A percentile compares a stretch with the other conserved stretches of the same genome.
Conservation (phyloP, 768 basidiomycete genomes). For the Boletus rufocinnamomeus region DNA sequence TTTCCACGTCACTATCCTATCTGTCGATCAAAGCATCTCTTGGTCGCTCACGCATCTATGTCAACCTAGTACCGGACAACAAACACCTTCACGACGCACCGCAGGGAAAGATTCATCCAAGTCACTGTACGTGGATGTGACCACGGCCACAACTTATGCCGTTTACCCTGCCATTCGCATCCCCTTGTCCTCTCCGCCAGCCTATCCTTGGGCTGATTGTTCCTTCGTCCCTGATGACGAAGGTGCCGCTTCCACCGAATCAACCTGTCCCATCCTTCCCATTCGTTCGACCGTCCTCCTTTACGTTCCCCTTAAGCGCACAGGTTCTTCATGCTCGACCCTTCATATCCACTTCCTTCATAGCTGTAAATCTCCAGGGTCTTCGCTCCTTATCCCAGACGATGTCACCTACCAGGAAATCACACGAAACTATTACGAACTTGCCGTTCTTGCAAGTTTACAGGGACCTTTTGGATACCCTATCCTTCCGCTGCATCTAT, state of each 20-base stretch:
- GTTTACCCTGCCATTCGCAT: conserved; percentile 45
- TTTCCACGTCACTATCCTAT: conserved; percentile 60
- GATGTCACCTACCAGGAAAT: conserved; percentile 52
- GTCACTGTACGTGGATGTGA: conserved; percentile 36
- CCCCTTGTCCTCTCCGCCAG: conserved; percentile 43
- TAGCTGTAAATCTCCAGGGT: conserved; percentile 43
- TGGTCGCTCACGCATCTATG: conserved; percentile 55
- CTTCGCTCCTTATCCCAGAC: conserved; percentile 38
- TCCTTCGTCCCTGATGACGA: conserved; percentile 39
- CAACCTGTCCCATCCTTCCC: conserved; percentile 50
- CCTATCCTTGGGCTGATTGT: conserved; percentile 25
- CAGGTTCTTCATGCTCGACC: conserved; percentile 45
- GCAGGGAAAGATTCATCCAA: conserved; percentile 35
- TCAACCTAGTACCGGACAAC: conserved; percentile 23
- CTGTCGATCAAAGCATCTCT: conserved; percentile 57
- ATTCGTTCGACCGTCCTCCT: conserved; percentile 60
- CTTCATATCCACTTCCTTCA: conserved; percentile 64
- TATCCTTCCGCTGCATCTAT: conserved; percentile 71
- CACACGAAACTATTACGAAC: conserved; percentile 67
- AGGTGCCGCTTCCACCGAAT: conserved; percentile 25
- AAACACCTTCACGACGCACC: conserved; percentile 30
- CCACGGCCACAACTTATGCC: conserved; percentile 49
- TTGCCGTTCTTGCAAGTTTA: conserved; percentile 56
- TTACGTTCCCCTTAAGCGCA: conserved; percentile 47
- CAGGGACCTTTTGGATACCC: conserved; percentile 50